Conservation (phyloP, 129 eudicot genomes). For the Centrapalus pauciflorus region DNA sequence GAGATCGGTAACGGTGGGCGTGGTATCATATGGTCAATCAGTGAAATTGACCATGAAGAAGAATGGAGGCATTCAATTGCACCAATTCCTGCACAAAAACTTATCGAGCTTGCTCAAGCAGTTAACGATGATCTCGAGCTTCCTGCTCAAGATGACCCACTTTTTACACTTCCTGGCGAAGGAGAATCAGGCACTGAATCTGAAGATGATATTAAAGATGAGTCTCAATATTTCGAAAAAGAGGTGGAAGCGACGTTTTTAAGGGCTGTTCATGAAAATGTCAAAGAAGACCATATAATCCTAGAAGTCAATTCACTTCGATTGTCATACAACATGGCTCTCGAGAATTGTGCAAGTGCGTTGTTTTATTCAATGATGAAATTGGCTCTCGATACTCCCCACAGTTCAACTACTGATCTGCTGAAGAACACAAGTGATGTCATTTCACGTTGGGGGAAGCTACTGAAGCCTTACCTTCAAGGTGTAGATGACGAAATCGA, state of each 20-base stretch:
- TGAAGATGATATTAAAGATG: slow-evolving; percentile 54
- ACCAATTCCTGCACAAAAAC: slow-evolving; percentile 70
- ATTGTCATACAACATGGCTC: slow-evolving; percentile 67
- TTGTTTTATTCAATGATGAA: slow-evolving; percentile 83
- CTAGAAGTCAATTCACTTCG: slow-evolving; percentile 88
- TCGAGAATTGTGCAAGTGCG: slow-evolving; percentile 78
- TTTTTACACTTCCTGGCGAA: slow-evolving; percentile 53
- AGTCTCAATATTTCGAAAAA: slow-evolving; percentile 56
- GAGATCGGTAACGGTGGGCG: slow-evolving; percentile 77
- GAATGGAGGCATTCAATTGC: slow-evolving; percentile 94
- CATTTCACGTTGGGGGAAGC: slow-evolving; percentile 46
- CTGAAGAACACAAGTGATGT: slow-evolving; percentile 38
- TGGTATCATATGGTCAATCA: slow-evolving; percentile 77
- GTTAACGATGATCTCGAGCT: slow-evolving; percentile 47
- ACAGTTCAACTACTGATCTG: slow-evolving; percentile 50
- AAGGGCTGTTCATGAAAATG: slow-evolving; percentile 74
- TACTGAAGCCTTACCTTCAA: slow-evolving; percentile 60
- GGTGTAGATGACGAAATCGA: slow-evolving; percentile 86
- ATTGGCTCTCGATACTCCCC: slow-evolving; percentile 52
- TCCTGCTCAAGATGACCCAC: slow-evolving; percentile 28
- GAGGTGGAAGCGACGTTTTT: slow-evolving; percentile 91
- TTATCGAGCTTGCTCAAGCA: slow-evolving; percentile 43
- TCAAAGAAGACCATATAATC: slow-evolving; percentile 64
- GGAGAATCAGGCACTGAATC: slow-evolving; percentile 57
- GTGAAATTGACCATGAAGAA: slow-evolving; percentile 72